phyloP scores from a whole-genome alignment of 495 filamentous ascomycete genomes.

The Daldinia grandis region DNA sequence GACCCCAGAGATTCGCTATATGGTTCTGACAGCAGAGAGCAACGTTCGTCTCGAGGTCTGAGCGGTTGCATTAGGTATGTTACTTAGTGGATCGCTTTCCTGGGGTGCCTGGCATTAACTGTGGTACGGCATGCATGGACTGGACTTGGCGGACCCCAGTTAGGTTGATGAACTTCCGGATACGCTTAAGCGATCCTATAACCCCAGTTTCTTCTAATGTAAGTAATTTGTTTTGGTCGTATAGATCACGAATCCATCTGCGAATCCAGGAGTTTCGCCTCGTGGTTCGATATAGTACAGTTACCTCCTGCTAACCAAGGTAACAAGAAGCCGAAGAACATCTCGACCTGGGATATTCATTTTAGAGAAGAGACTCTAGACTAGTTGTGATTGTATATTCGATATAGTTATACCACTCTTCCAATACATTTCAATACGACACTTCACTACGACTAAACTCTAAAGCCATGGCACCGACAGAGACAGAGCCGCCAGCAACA shows the following conservation, averaged over 20 bases:
- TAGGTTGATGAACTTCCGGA: constrained; percentile 23
- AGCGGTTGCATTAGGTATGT: neutral
- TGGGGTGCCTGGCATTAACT: constrained; percentile 9
- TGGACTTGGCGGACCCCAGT: neutral
- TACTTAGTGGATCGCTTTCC: neutral
- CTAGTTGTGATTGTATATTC: neutral
- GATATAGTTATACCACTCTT: neutral
- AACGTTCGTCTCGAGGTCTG: neutral
- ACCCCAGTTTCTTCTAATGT: constrained; percentile 12
- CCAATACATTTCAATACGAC: neutral
- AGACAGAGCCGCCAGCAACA: constrained; percentile 41
- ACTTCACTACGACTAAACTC: neutral
- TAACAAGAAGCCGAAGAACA: constrained; percentile 1
- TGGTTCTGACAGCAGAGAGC: neutral
- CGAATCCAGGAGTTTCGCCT: neutral
- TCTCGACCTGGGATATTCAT: neutral
- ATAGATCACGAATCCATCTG: neutral
- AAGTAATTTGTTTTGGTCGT: constrained; percentile 20
- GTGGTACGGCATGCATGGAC: constrained; percentile 2
- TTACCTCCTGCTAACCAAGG: neutral
- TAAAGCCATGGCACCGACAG: constrained; percentile 30
- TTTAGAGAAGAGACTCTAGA: neutral
- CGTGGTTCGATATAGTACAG: constrained; percentile 12
- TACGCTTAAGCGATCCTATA: constrained; percentile 20
- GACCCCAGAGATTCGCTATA: neutral